Conservation (phyloP, 208 protist species). For the Porcisia deanei region DNA sequence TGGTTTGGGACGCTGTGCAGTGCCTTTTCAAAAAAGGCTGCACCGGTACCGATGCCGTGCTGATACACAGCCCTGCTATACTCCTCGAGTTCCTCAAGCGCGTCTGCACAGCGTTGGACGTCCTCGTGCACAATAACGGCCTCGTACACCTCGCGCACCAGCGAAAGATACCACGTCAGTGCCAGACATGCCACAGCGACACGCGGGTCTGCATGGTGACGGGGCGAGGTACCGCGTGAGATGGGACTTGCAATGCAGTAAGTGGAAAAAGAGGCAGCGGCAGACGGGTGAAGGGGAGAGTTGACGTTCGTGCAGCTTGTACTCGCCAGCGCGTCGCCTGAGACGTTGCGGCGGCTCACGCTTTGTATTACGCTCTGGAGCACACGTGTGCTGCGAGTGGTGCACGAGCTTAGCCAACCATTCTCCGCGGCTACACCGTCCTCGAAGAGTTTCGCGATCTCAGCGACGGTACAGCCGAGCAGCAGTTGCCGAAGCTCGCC, state of each 20-base stretch:
- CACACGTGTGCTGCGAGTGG: not conserved
- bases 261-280: slow-evolving; percentile 13
- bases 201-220: slow-evolving; percentile 26
- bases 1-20: not conserved
- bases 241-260: slow-evolving; percentile 9
- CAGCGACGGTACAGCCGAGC: slow-evolving; percentile 25
- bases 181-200: slow-evolving; percentile 45
- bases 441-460: slow-evolving; percentile 25
- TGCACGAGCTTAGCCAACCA: not conserved
- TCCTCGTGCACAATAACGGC: slow-evolving; percentile 47
- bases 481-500: slow-evolving; percentile 39
- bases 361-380: slow-evolving; percentile 2
- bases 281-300: slow-evolving; percentile 14
- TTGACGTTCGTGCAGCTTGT: not conserved
- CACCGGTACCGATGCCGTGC: slow-evolving; percentile 25
- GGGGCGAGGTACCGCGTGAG: slow-evolving; percentile 22
- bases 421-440: not conserved
- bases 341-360: slow-evolving; percentile 9
- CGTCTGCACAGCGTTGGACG: slow-evolving; percentile 49
- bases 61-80: slow-evolving; percentile 40
- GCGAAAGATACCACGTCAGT: slow-evolving; percentile 57
- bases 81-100: slow-evolving; percentile 41
- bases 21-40: slow-evolving; percentile 18
- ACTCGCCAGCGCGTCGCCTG: slow-evolving; percentile 10
- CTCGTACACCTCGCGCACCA: slow-evolving; percentile 48